Conservation (phyloP, 1,139 yeast genomes). For the Yamadazyma conglobata region DNA sequence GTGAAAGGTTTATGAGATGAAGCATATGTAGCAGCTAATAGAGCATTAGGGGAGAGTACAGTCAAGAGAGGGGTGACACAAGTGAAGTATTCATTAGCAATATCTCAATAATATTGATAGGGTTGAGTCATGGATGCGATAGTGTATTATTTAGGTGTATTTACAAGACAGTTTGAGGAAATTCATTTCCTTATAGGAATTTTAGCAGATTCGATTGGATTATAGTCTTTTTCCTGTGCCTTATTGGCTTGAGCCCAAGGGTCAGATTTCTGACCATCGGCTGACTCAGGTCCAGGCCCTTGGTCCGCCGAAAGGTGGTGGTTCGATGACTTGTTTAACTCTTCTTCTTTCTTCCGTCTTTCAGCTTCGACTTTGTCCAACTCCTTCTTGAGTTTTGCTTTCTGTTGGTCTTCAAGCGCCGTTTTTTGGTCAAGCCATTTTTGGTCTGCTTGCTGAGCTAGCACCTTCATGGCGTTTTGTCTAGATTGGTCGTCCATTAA, state of each 20-base stretch:
- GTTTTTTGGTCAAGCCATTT: slow-evolving; percentile 49
- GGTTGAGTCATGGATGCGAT: neutral
- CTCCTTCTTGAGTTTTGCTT: slow-evolving; percentile 30
- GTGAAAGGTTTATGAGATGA: too few relatives aligned
- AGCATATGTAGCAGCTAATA: too few relatives aligned
- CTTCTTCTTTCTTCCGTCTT: slow-evolving; percentile 9
- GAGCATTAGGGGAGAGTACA: too few relatives aligned
- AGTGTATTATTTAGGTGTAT: neutral
- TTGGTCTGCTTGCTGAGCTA: slow-evolving; percentile 59
- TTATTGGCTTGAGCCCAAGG: slow-evolving; percentile 42
- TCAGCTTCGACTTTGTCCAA: slow-evolving; percentile 28
- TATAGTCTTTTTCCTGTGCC: slow-evolving; percentile 17
- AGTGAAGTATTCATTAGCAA: too few relatives aligned
- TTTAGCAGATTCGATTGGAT: slow-evolving; percentile 34
- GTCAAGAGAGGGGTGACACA: too few relatives aligned
- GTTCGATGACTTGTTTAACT: slow-evolving; percentile 1
- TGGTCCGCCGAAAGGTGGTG: neutral
- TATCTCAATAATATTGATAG: too few relatives aligned
- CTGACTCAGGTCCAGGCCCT: neutral
- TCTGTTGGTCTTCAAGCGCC: slow-evolving; percentile 32
- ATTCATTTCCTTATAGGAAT: slow-evolving; percentile 11
- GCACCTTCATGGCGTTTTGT: slow-evolving; percentile 49
- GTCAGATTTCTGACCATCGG: slow-evolving; percentile 10
- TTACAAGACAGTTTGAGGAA: neutral
- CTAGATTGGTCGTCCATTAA: slow-evolving; percentile 56